Conservation (phyloP, 768 basidiomycete genomes). For the Auricularia auricula-judae region DNA sequence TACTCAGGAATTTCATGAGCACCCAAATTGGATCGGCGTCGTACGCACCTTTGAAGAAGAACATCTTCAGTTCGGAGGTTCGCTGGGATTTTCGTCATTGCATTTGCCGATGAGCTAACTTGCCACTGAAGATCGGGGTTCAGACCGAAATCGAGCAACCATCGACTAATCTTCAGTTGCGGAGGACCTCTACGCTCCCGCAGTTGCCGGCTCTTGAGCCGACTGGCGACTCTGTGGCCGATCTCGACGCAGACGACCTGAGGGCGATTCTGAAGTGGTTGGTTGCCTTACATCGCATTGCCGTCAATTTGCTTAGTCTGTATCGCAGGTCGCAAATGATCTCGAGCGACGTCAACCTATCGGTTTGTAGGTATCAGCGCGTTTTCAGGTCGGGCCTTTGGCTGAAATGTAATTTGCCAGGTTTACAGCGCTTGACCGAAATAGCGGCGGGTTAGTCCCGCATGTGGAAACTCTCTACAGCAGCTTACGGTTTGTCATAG, state of each 20-base stretch:
- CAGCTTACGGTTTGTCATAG: slow-evolving; percentile 19
- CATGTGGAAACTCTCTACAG: not conserved
- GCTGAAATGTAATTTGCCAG: slow-evolving; percentile 19
- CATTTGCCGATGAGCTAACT: not conserved
- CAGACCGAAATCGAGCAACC: slow-evolving; percentile 34
- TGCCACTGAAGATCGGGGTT: slow-evolving; percentile 24
- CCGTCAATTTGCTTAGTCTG: not conserved
- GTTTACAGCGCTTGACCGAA: slow-evolving; percentile 58
- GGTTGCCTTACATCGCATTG: not conserved
- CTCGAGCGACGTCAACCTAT: slow-evolving; percentile 59
- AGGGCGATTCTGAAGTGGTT: slow-evolving; percentile 65
- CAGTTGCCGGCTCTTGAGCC: not conserved
- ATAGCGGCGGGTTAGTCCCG: slow-evolving; percentile 46
- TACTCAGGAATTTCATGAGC: slow-evolving; percentile 38
- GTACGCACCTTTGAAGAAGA: slow-evolving; percentile 38
- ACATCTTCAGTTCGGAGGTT: slow-evolving; percentile 46
- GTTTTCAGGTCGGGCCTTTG: not conserved
- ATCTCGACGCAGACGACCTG: slow-evolving; percentile 24
- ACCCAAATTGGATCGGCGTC: slow-evolving; percentile 33
- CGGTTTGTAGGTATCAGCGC: slow-evolving; percentile 32
- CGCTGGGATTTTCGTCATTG: not conserved
- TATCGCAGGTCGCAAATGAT: slow-evolving; percentile 37
- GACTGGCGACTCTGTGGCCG: not conserved
- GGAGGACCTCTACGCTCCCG: not conserved
- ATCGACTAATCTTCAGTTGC: not conserved